Base-by-base conservation (phyloP, 768 basidiomycete species). In the Tricholoma hemisulphureum region DNA sequence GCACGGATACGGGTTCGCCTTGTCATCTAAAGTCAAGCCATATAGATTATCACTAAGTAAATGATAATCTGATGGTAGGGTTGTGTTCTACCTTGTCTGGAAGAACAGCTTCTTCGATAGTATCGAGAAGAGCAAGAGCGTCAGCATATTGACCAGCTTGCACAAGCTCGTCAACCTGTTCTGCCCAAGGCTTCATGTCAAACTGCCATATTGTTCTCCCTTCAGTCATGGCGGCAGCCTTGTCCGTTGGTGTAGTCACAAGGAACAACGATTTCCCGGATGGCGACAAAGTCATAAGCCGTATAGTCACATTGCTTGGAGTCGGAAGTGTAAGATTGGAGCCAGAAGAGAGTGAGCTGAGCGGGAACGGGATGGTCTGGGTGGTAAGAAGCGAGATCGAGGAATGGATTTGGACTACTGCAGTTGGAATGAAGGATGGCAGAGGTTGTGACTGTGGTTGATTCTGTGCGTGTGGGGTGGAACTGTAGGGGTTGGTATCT, bases 101-200 rank as follows among this genome's bases (percentile, higher is more conserved):
- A 16, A 92, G 70, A 3, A 77, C 62, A 10, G 75, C 69, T 35
- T 79, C 76, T 62, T 93, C 90, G 4, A 93, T 72, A 1, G 76
- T 84, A 51, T 91, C 87, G 8, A 96, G 75, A 6, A 96, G 74
- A 2, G 87, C 81, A n/a, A 95, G 77, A 0, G 92, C 95, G 65
- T 96, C 90, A 0, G 79, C 75, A 68, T 95, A 95, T 29, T 79
- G 73, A 0, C 87, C 89, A 3, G 71, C 78, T 29, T 76, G 69
- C 3, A 95, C 85, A 18, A 96, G 79, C 64, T 95, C 92, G 60
- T 96, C 93, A 14, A 97, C 80, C 63, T 96, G 92, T 20, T 86
- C 83, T 6, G 83, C 79, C 88, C 93, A 91, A 0, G 87, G 74
- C 61, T 80, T 83, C 81, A 94, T 87, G 7, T 66, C 61, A 50